A percentile compares a stretch with the other conserved stretches of the same genome.
These are phyloP conservation scores for Citropsis articulata DNA, from an alignment of 345 rosid species.

Conservation along the genomic window DNA sequence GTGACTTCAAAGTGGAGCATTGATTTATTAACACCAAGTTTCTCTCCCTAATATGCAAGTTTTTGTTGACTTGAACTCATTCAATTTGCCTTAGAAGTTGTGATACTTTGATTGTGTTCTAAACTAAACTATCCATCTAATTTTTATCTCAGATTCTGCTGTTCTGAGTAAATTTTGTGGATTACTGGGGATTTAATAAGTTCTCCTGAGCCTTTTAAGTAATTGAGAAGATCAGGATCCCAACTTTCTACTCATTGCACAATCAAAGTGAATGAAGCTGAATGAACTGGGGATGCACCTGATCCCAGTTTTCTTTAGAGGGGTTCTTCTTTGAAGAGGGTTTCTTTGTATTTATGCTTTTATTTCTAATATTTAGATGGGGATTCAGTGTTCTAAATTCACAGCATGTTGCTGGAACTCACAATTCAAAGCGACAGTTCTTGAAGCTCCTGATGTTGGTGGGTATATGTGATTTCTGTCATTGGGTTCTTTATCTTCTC, in stretches of 20 bases:
- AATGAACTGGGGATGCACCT: slow-evolving; percentile 2
- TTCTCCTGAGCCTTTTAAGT: not conserved
- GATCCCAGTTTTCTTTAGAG: slow-evolving; percentile 2
- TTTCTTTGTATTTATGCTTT: slow-evolving; percentile 9
- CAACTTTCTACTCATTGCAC: not conserved
- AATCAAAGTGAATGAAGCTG: not conserved
- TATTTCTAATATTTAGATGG: slow-evolving; percentile 28
- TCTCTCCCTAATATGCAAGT: not conserved
- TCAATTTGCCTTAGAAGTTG: not conserved
- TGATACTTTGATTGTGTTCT: not conserved
- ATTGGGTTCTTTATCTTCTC: not conserved
- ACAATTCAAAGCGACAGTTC: slow-evolving; percentile 57
- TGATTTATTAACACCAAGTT: not conserved
- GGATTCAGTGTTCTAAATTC: slow-evolving; percentile 61
- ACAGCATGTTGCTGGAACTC: slow-evolving; percentile 60
- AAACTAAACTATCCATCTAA: not conserved
- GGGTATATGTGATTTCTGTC: slow-evolving; percentile 14
- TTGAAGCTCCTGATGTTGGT: slow-evolving; percentile 61
- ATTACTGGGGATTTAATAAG: not conserved
- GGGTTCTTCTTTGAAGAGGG: not conserved
- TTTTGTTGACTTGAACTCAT: not conserved
- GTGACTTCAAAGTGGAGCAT: not conserved
- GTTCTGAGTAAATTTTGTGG: not conserved
- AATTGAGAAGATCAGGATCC: slow-evolving; percentile 8
- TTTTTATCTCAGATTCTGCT: slow-evolving; percentile 4